Evolutionary conservation across 192 early-diverging fungal genomes (phyloP).

Genomic region (Rhizophagus sp.): DNA sequence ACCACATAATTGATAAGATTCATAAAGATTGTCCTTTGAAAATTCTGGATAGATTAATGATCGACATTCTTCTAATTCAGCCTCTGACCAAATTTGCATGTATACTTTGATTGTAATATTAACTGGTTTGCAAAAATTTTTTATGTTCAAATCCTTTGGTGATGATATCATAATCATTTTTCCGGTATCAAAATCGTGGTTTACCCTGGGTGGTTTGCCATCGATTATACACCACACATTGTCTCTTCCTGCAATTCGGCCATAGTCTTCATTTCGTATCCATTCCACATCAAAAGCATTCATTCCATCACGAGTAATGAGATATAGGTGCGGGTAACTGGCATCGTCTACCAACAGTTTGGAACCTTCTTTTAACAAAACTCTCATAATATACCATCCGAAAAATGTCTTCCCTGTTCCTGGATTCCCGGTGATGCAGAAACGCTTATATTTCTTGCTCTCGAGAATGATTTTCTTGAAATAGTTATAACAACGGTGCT

Average conservation of each 20-base stretch:
- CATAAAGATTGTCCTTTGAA: neutral
- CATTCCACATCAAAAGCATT: neutral
- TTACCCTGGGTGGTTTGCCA: neutral
- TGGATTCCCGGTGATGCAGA: neutral
- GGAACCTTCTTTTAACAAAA: neutral
- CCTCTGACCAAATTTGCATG: neutral
- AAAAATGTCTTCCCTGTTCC: neutral
- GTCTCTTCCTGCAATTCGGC: neutral
- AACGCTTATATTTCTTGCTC: neutral
- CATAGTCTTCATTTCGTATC: neutral
- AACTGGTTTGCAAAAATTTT: neutral
- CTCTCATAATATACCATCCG: neutral
- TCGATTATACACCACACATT: conserved; percentile 1
- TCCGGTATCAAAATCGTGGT: neutral
- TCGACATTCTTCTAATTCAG: neutral
- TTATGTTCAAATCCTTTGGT: neutral
- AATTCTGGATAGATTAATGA: neutral
- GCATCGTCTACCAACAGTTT: neutral
- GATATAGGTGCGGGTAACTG: neutral
- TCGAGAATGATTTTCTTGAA: neutral
- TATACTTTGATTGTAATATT: neutral
- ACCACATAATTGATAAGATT: neutral
- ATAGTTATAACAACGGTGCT: neutral
- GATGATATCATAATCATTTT: conserved; percentile 11
- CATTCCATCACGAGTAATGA: neutral